phyloP scores from a whole-genome alignment of 805 yeast genomes.

The Zygosaccharomyces gambellarensis region DNA sequence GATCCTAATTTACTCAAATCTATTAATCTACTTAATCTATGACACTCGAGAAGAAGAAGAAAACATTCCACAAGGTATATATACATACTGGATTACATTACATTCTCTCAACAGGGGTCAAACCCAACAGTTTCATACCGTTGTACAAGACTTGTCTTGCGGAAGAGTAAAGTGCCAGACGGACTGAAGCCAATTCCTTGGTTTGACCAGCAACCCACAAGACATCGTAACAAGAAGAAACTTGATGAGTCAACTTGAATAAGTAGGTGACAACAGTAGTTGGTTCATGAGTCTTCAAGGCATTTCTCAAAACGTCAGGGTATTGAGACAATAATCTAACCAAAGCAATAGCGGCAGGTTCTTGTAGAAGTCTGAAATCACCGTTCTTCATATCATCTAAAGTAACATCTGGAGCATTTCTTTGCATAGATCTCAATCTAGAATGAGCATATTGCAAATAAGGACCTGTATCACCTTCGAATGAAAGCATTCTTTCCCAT shows the following conservation, averaged over 20 bases:
- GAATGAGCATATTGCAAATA: slow-evolving; percentile 98
- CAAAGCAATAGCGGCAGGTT: slow-evolving; percentile 65
- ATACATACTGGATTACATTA: slow-evolving; percentile 33
- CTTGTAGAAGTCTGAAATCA: slow-evolving; percentile 58
- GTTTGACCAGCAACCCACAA: slow-evolving; percentile 97
- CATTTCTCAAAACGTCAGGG: slow-evolving; percentile 83
- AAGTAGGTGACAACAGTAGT: slow-evolving; percentile 90
- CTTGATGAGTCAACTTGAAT: slow-evolving; percentile 87
- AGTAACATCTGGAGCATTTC: slow-evolving; percentile 59
- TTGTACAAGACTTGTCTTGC: slow-evolving; percentile 86
- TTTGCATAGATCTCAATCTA: slow-evolving; percentile 88
- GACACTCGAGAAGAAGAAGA: not conserved
- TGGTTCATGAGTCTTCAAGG: slow-evolving; percentile 83
- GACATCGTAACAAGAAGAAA: slow-evolving; percentile 92
- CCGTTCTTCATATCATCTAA: slow-evolving; percentile 43
- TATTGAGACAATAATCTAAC: slow-evolving; percentile 79
- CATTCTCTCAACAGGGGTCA: slow-evolving; percentile 99
- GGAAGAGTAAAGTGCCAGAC: slow-evolving; percentile 84
- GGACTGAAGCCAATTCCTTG: slow-evolving; percentile 77
- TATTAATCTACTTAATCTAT: not conserved
- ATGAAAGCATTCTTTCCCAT: slow-evolving; percentile 97
- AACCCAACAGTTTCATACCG: slow-evolving; percentile 85
- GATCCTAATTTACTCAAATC: not conserved
- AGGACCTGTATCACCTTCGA: slow-evolving; percentile 99
- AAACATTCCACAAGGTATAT: too few species aligned